Evolutionary conservation across 352 stramenopile genomes (phyloP).

Genomic region (Globisporangium nagaii): DNA sequence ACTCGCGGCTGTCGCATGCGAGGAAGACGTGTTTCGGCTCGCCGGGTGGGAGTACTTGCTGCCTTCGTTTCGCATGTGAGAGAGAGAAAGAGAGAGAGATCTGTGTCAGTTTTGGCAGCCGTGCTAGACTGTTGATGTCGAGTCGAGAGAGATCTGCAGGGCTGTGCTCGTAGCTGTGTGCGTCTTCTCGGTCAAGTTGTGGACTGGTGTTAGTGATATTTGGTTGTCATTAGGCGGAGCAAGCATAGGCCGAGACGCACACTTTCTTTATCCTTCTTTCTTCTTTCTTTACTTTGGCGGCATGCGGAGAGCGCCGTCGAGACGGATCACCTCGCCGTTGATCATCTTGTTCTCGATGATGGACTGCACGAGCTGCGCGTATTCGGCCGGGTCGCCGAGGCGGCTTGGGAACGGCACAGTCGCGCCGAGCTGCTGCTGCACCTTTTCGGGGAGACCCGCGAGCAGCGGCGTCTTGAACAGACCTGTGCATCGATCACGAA

Average conservation of each 20-base stretch:
- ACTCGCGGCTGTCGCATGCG: constrained; percentile 34
- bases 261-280: no score
- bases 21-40: constrained; percentile 62
- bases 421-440: constrained; percentile 90
- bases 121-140: no score
- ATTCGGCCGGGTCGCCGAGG: constrained; percentile 94
- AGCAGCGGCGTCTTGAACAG: constrained; percentile 97
- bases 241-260: no score
- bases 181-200: no score
- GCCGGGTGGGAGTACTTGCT: constrained; percentile 37
- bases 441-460: constrained; percentile 91
- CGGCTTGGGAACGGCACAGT: constrained; percentile 95
- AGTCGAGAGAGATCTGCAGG: neutral
- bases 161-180: no score
- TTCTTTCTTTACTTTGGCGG: constrained; percentile 80
- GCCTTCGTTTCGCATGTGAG: constrained; percentile 16
- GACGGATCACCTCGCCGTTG: constrained; percentile 97
- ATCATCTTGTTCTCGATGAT: constrained; percentile 99
- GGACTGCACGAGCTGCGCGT: constrained; percentile 90
- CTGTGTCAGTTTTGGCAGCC: no score
- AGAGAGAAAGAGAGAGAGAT: no score
- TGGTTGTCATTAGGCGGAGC: no score
- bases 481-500: no score
- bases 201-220: no score
- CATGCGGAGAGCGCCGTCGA: constrained; percentile 97